Percentiles rank a stretch among this genome's conserved stretches.
phyloP scores from a whole-genome alignment of 1,284 basidiomycete species.

The Microbotryomycetes sp. region DNA sequence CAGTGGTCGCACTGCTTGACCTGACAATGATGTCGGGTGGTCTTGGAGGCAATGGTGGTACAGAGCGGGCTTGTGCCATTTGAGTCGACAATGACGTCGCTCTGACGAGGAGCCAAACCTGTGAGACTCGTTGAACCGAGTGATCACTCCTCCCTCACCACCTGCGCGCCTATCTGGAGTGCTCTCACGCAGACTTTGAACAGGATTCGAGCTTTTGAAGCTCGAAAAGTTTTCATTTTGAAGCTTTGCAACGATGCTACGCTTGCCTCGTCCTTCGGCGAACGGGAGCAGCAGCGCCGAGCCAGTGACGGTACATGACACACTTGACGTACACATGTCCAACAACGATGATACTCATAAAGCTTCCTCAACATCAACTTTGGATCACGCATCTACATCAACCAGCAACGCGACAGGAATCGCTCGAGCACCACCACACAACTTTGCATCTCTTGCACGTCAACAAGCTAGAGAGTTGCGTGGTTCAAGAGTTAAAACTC shows the following conservation, averaged over 20 bases:
- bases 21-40: neutral
- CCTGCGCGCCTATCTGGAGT: too few relatives aligned
- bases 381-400: too few relatives aligned
- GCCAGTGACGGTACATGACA: too few relatives aligned
- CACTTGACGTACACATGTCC: neutral
- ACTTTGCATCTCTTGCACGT: constrained; percentile 5
- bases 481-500: constrained; percentile 9
- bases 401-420: neutral
- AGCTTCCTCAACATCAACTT: neutral
- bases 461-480: constrained; percentile 7
- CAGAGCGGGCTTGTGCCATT: too few relatives aligned
- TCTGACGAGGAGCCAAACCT: too few relatives aligned
- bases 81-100: too few relatives aligned
- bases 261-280: neutral
- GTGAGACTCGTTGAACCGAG: too few relatives aligned
- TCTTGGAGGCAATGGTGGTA: neutral
- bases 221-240: too few relatives aligned
- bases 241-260: too few relatives aligned
- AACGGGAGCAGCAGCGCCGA: neutral
- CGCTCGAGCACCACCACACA: constrained; percentile 8
- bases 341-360: neutral
- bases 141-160: too few relatives aligned
- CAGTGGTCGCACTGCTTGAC: neutral
- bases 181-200: too few relatives aligned
- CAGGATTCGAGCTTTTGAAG: too few relatives aligned